Percentiles rank a stretch among this genome's conserved stretches.
phyloP scores from a whole-genome alignment of 495 filamentous ascomycete species.

The Talaromyces borbonicus region DNA sequence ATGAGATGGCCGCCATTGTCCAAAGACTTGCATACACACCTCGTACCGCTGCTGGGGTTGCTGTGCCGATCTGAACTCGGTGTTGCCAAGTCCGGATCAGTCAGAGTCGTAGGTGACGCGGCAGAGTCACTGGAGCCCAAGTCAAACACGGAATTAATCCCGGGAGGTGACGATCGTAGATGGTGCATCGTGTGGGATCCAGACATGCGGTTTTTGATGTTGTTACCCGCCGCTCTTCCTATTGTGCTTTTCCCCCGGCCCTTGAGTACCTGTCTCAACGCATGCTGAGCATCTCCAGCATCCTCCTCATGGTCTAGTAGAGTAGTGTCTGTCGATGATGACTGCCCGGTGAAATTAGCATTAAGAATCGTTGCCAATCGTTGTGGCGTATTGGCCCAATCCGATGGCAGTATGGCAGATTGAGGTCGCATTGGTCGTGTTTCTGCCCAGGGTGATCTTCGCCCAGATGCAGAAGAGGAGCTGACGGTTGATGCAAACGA shows the following conservation, averaged over 20 bases:
- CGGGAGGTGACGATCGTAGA: conserved; percentile 37
- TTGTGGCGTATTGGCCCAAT: conserved; percentile 28
- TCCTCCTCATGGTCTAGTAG: conserved; percentile 39
- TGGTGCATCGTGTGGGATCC: conserved; percentile 27
- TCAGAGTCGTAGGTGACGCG: conserved; percentile 57
- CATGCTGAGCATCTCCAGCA: conserved; percentile 47
- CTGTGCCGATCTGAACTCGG: conserved; percentile 52
- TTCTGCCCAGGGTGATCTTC: conserved; percentile 32
- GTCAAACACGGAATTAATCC: conserved; percentile 30
- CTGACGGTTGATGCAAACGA: conserved; percentile 40
- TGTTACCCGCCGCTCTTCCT: conserved; percentile 24
- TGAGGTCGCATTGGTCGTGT: conserved; percentile 4
- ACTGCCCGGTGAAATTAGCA: conserved; percentile 27
- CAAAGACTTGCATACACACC: conserved; percentile 63
- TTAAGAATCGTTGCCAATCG: conserved; percentile 24
- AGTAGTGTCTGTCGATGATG: conserved; percentile 43
- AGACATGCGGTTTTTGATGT: conserved; percentile 20
- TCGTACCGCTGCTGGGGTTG: conserved; percentile 48
- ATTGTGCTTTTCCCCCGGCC: conserved; percentile 43
- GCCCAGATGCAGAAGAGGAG: conserved; percentile 33
- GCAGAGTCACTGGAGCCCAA: conserved; percentile 28
- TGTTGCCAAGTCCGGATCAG: conserved; percentile 55
- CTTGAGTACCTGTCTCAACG: conserved; percentile 64
- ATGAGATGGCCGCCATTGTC: conserved; percentile 60
- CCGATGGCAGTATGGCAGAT: conserved; percentile 16